A percentile compares a stretch with the other conserved stretches of the same genome.
phyloP scores from a whole-genome alignment of 768 basidiomycete species.

The Tremella fuciformis region DNA sequence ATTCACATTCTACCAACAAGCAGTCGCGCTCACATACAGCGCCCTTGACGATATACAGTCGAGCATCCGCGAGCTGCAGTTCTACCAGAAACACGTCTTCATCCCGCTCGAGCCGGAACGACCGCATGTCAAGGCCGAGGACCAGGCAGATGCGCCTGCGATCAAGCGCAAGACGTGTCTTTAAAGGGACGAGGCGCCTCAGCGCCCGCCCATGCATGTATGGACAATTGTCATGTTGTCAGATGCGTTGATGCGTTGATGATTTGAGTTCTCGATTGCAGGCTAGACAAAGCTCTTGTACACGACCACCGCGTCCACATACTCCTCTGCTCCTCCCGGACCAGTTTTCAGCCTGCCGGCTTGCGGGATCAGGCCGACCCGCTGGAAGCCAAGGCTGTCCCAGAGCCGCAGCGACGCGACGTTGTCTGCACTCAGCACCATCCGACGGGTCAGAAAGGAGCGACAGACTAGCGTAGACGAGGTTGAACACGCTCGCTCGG shows the following conservation, averaged over 20 bases:
- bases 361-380: constrained; percentile 63
- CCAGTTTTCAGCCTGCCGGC: constrained; percentile 64
- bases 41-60: constrained; percentile 77
- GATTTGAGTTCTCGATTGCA: constrained; percentile 6
- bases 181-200: constrained; percentile 7
- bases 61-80: constrained; percentile 74
- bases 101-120: constrained; percentile 47
- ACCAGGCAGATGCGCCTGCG: background rate
- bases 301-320: constrained; percentile 79
- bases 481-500: constrained; percentile 67
- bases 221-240: background rate
- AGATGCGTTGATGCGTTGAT: background rate
- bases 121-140: background rate
- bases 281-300: constrained; percentile 66
- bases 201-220: background rate
- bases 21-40: constrained; percentile 52
- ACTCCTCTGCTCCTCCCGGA: constrained; percentile 75
- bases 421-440: constrained; percentile 57
- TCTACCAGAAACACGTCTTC: constrained; percentile 76
- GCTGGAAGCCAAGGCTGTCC: constrained; percentile 76
- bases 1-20: background rate
- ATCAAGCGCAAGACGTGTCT: constrained; percentile 24
- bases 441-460: background rate
- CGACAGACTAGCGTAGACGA: constrained; percentile 68
- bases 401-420: constrained; percentile 63